Percentiles rank a stretch among this genome's conserved stretches.
These are phyloP conservation scores for Starmera stellimalicola DNA, from an alignment of 1,139 yeast species.

Conservation along the genomic window DNA sequence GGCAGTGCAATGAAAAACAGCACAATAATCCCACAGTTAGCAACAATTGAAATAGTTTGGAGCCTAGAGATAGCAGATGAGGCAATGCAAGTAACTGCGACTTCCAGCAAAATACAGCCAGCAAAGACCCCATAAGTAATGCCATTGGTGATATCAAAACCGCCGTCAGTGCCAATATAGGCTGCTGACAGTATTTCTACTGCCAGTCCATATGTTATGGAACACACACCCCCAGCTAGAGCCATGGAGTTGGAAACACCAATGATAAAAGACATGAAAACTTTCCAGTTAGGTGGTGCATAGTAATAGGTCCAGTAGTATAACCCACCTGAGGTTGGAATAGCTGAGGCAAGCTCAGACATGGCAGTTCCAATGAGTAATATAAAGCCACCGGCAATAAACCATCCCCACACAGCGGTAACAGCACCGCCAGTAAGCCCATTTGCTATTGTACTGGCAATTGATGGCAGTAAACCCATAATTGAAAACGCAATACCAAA, in stretches of 20 bases:
- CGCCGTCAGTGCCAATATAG: slow-evolving; percentile 36
- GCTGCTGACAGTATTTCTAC: slow-evolving; percentile 44
- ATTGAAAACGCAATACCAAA: slow-evolving; percentile 43
- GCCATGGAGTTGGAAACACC: slow-evolving; percentile 55
- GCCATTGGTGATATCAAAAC: slow-evolving; percentile 35
- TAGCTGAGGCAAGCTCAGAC: slow-evolving; percentile 57
- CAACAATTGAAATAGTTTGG: slow-evolving; percentile 49
- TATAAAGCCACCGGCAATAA: slow-evolving; percentile 48
- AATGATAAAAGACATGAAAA: slow-evolving; percentile 43
- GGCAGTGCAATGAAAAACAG: slow-evolving; percentile 64
- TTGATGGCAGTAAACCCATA: slow-evolving; percentile 43
- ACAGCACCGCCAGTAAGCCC: slow-evolving; percentile 45
- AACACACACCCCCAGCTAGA: slow-evolving; percentile 44
- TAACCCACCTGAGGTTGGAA: slow-evolving; percentile 67
- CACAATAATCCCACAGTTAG: slow-evolving; percentile 45
- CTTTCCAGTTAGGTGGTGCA: slow-evolving; percentile 37
- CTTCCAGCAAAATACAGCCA: slow-evolving; percentile 39
- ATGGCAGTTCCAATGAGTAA: slow-evolving; percentile 52
- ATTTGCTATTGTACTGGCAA: slow-evolving; percentile 28
- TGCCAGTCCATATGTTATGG: slow-evolving; percentile 52
- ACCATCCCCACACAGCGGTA: slow-evolving; percentile 68
- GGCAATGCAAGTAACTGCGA: slow-evolving; percentile 37
- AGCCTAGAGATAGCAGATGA: slow-evolving; percentile 45
- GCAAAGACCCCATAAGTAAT: slow-evolving; percentile 48
- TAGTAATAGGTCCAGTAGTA: slow-evolving; percentile 52